Conservation (phyloP, 306 rosid genomes). For the Vachellia pachyceras region DNA sequence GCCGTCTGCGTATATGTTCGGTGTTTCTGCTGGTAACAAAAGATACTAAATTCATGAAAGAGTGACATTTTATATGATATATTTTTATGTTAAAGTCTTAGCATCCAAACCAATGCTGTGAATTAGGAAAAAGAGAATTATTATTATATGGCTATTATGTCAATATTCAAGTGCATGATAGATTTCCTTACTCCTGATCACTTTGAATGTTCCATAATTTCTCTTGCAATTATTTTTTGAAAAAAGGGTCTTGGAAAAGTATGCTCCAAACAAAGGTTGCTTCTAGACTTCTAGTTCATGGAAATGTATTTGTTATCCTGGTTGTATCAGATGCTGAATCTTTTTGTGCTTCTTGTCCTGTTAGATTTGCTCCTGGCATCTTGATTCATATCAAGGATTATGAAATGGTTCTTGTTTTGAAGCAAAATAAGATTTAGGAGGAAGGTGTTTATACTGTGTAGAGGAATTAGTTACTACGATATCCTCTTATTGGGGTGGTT, state of each 20-base stretch:
- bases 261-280: neutral
- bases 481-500: constrained; percentile 9
- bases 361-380: neutral
- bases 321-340: neutral
- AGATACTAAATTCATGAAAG: neutral
- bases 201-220: neutral
- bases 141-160: neutral
- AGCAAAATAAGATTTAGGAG: neutral
- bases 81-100: neutral
- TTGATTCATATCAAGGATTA: neutral
- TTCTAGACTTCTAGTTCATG: neutral
- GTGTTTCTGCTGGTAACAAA: neutral
- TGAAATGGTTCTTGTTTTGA: neutral
- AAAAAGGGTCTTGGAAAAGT: neutral
- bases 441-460: neutral
- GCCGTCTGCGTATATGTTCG: neutral
- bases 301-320: neutral
- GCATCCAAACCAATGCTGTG: neutral
- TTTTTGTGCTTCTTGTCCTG: neutral
- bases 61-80: neutral
- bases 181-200: neutral
- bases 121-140: neutral
- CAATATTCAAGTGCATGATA: neutral
- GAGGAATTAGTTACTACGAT: neutral
- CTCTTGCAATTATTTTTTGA: neutral